Evolutionary conservation across 345 rosid genomes (phyloP).

Genomic region (Eucalyptus pauciflora): DNA sequence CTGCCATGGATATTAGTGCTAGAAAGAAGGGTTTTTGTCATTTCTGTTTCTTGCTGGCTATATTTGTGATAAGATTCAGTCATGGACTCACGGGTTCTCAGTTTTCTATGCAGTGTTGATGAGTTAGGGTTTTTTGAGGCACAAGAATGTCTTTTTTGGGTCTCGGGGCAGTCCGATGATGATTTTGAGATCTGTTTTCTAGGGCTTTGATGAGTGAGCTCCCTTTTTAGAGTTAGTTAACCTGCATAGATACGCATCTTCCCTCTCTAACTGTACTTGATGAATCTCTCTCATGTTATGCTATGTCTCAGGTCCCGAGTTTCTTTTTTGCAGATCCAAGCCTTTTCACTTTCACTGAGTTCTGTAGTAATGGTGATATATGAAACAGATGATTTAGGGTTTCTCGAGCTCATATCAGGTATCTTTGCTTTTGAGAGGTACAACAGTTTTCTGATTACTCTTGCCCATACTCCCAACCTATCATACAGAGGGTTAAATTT

Average conservation of each 20-base stretch:
- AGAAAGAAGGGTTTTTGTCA: neutral
- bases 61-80: neutral
- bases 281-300: neutral
- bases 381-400: neutral
- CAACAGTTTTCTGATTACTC: neutral
- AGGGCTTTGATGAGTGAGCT: slow-evolving; percentile 20
- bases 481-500: neutral
- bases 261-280: neutral
- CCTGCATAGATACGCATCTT: neutral
- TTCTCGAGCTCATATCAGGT: neutral
- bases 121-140: slow-evolving; percentile 3
- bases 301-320: neutral
- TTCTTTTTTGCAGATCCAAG: neutral
- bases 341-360: neutral
- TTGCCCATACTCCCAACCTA: neutral
- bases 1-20: neutral
- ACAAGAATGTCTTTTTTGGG: slow-evolving; percentile 5
- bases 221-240: neutral
- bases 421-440: neutral
- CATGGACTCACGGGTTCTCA: neutral
- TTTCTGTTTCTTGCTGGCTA: neutral
- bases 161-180: slow-evolving; percentile 10
- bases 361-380: neutral
- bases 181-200: slow-evolving; percentile 15
- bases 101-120: neutral